A percentile compares a stretch with the other conserved stretches of the same genome.
phyloP scores from a whole-genome alignment of 768 basidiomycete genomes.

The Phanerochaete carnosa region DNA sequence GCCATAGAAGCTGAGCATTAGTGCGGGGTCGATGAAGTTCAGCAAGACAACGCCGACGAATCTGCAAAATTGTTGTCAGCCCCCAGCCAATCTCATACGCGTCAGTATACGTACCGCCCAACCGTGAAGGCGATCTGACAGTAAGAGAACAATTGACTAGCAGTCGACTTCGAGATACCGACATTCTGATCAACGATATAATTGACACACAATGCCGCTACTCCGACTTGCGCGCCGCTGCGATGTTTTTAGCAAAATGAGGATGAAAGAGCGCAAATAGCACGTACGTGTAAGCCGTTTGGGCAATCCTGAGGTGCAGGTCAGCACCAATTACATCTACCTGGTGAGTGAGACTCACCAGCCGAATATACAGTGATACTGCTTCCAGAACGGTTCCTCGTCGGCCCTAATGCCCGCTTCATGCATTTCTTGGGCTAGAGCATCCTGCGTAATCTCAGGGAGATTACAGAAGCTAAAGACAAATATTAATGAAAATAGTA shows the following conservation, averaged over 20 bases:
- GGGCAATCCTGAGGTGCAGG: slow-evolving; percentile 42
- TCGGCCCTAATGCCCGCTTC: slow-evolving; percentile 37
- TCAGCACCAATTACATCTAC: not conserved
- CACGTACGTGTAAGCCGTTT: slow-evolving; percentile 61
- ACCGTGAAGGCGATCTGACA: slow-evolving; percentile 68
- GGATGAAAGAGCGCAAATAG: not conserved
- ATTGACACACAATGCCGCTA: slow-evolving; percentile 68
- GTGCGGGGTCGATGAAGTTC: slow-evolving; percentile 61
- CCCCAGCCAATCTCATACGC: not conserved
- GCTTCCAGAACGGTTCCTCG: slow-evolving; percentile 60
- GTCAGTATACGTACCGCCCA: slow-evolving; percentile 40
- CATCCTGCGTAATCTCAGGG: slow-evolving; percentile 70
- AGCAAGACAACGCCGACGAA: slow-evolving; percentile 62
- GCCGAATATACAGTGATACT: slow-evolving; percentile 69
- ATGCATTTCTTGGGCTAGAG: slow-evolving; percentile 48
- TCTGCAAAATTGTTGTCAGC: slow-evolving; percentile 27
- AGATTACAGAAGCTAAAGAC: slow-evolving; percentile 54
- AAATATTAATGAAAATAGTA: slow-evolving; percentile 3
- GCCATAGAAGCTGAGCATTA: slow-evolving; percentile 55
- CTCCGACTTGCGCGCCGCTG: slow-evolving; percentile 63
- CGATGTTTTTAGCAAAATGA: not conserved
- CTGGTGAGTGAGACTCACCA: slow-evolving; percentile 28
- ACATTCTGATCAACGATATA: slow-evolving; percentile 63
- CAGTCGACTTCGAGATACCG: slow-evolving; percentile 46
- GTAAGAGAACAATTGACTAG: slow-evolving; percentile 66